A percentile compares a stretch with the other conserved stretches of the same genome.
Evolutionary conservation across 495 filamentous ascomycete species (phyloP).

Genomic region (Cercophora scortea): DNA sequence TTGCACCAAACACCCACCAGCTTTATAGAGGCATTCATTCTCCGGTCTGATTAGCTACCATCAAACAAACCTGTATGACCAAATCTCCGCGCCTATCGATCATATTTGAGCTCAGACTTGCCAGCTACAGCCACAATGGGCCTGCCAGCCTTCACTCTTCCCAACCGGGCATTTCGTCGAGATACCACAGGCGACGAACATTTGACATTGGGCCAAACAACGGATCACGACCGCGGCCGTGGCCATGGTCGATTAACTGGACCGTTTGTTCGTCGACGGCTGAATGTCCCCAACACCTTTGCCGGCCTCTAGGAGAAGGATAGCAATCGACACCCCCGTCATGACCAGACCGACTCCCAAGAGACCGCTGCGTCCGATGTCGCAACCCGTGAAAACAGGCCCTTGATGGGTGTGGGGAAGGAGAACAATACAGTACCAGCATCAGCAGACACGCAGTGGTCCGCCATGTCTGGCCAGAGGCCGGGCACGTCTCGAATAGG

Average conservation of each 20-base stretch:
- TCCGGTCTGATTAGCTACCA: too few relatives aligned
- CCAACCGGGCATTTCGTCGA: constrained; percentile 3
- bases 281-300: constrained; percentile 20
- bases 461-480: too few relatives aligned
- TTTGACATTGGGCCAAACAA: neutral
- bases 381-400: neutral
- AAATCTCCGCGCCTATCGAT: too few relatives aligned
- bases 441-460: neutral
- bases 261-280: constrained; percentile 8
- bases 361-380: neutral
- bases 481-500: neutral
- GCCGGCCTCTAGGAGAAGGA: constrained; percentile 24
- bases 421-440: neutral
- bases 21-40: too few relatives aligned
- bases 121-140: neutral
- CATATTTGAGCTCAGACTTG: too few relatives aligned
- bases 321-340: constrained; percentile 3
- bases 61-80: too few relatives aligned
- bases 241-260: neutral
- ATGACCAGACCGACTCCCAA: neutral
- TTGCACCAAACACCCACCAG: too few relatives aligned
- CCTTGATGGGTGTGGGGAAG: neutral
- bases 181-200: neutral
- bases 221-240: neutral
- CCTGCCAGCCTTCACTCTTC: constrained; percentile 7